Evolutionary conservation across 495 filamentous ascomycete genomes (phyloP).

Genomic region (Talaromyces adpressus): DNA sequence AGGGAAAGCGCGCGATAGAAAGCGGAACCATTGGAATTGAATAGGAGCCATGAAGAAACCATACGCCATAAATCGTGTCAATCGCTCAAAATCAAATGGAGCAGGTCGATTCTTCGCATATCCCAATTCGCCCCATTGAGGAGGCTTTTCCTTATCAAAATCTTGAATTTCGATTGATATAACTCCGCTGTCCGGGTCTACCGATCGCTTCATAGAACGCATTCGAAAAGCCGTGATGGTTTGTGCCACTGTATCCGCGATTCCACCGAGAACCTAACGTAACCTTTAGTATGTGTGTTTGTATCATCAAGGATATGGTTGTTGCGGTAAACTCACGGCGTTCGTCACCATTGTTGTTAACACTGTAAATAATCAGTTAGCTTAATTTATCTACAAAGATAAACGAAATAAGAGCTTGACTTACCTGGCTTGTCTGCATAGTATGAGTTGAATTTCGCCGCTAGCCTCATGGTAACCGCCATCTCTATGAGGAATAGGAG

Average conservation of each 20-base stretch:
- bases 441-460: constrained; percentile 84
- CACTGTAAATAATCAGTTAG: constrained; percentile 44
- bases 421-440: constrained; percentile 80
- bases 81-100: constrained; percentile 89
- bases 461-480: constrained; percentile 71
- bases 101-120: constrained; percentile 60
- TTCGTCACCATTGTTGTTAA: constrained; percentile 98
- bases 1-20: constrained; percentile 78
- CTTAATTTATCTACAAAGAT: not conserved
- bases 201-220: constrained; percentile 53
- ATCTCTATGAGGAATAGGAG: constrained; percentile 85
- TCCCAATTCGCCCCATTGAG: constrained; percentile 58
- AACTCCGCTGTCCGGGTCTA: constrained; percentile 56
- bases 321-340: constrained; percentile 51
- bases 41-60: constrained; percentile 92
- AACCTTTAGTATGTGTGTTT: not conserved
- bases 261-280: constrained; percentile 68
- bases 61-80: constrained; percentile 92
- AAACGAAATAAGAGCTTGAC: constrained; percentile 11
- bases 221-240: constrained; percentile 76
- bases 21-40: constrained; percentile 95
- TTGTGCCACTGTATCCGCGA: constrained; percentile 94
- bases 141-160: constrained; percentile 75
- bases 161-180: constrained; percentile 86
- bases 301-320: not conserved